These are phyloP conservation scores for Xerocomus amazonicus DNA, from an alignment of 1,284 basidiomycete genomes.

Conservation along the genomic window DNA sequence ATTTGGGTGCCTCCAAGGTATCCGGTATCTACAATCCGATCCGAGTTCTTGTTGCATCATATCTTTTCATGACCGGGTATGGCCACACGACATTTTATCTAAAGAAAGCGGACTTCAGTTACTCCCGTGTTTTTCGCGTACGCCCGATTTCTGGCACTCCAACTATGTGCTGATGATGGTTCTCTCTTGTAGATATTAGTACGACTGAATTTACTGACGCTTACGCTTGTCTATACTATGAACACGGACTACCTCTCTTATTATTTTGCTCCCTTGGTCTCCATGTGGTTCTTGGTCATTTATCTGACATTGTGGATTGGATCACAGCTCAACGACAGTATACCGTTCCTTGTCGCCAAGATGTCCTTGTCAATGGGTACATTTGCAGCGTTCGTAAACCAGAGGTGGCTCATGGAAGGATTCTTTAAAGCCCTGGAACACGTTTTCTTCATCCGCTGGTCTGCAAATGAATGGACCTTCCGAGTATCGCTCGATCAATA, in stretches of 20 bases:
- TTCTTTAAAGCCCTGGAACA: slow-evolving; percentile 63
- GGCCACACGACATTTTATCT: slow-evolving; percentile 77
- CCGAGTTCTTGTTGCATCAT: slow-evolving; percentile 82
- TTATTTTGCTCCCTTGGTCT: slow-evolving; percentile 82
- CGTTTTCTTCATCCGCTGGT: slow-evolving; percentile 77
- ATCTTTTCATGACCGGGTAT: slow-evolving; percentile 80
- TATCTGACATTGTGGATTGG: slow-evolving; percentile 76
- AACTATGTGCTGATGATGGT: slow-evolving; percentile 10
- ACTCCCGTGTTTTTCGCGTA: slow-evolving; percentile 69
- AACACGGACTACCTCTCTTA: slow-evolving; percentile 87
- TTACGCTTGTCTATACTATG: slow-evolving; percentile 83
- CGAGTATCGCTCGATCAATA: slow-evolving; percentile 83
- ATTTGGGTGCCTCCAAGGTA: slow-evolving; percentile 81
- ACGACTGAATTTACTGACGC: slow-evolving; percentile 78
- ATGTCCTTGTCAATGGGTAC: slow-evolving; percentile 59
- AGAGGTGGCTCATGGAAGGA: slow-evolving; percentile 57
- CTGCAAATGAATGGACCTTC: slow-evolving; percentile 82
- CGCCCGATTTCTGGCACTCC: slow-evolving; percentile 9
- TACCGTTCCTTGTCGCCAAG: slow-evolving; percentile 67
- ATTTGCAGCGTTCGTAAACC: slow-evolving; percentile 65
- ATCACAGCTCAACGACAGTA: slow-evolving; percentile 69
- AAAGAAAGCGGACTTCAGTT: slow-evolving; percentile 82
- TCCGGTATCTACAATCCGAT: slow-evolving; percentile 90
- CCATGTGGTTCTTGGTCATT: slow-evolving; percentile 82
- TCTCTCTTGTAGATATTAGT: slow-evolving; percentile 57